Conservation (phyloP, 2,329 filamentous ascomycete genomes). For the Pseudopithomyces chartarum region DNA sequence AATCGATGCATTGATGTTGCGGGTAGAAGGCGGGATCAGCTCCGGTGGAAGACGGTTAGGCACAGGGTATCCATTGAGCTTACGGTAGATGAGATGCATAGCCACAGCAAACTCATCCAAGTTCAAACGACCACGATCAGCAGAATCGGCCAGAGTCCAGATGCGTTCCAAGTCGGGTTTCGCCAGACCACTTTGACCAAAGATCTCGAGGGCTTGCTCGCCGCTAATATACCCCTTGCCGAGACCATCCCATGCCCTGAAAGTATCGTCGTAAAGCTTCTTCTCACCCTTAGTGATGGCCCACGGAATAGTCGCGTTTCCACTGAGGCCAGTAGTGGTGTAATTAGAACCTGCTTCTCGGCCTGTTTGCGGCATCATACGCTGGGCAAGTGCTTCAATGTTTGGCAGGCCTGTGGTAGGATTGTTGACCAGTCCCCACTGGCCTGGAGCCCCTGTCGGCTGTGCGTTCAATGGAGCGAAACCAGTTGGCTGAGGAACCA, state of each 20-base stretch:
- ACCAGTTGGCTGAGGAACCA: slow-evolving; percentile 69
- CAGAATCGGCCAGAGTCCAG: slow-evolving; percentile 92
- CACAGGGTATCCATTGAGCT: slow-evolving; percentile 92
- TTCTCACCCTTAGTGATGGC: slow-evolving; percentile 99
- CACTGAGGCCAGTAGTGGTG: slow-evolving; percentile 83
- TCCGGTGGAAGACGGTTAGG: slow-evolving; percentile 87
- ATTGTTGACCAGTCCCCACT: slow-evolving; percentile 98
- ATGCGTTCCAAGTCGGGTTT: slow-evolving; percentile 88
- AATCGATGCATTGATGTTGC: slow-evolving; percentile 91
- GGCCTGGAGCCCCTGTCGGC: slow-evolving; percentile 88
- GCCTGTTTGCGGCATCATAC: slow-evolving; percentile 97
- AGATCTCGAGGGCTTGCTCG: slow-evolving; percentile 93
- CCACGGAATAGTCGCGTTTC: slow-evolving; percentile 96
- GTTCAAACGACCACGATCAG: slow-evolving; percentile 92
- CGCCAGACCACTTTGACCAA: slow-evolving; percentile 92
- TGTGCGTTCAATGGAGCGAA: slow-evolving; percentile 77
- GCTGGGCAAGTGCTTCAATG: slow-evolving; percentile 87
- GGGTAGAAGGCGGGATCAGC: slow-evolving; percentile 90
- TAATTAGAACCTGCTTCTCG: slow-evolving; percentile 75
- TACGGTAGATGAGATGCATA: slow-evolving; percentile 98
- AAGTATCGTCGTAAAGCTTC: slow-evolving; percentile 91
- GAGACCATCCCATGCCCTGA: slow-evolving; percentile 95
- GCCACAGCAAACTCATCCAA: slow-evolving; percentile 97
- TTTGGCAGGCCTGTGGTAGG: slow-evolving; percentile 89
- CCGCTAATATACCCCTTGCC: slow-evolving; percentile 91